Evolutionary conservation across 192 early-diverging fungal species (phyloP).

Genomic region (Podila epigama): DNA sequence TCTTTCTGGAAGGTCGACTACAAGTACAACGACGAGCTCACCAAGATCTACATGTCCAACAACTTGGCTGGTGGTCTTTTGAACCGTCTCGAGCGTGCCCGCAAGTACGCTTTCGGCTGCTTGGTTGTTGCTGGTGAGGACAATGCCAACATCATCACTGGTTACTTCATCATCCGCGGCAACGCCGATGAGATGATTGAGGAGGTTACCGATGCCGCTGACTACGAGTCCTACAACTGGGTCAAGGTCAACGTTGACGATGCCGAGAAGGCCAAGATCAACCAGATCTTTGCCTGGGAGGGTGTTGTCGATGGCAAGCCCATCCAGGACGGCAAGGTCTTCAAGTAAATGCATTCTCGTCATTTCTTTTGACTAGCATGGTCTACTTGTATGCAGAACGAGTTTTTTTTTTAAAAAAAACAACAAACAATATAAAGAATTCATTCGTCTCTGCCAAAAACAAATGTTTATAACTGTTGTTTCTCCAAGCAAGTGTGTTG

Average conservation of each 20-base stretch:
- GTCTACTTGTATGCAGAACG: no score
- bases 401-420: no score
- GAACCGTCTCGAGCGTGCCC: conserved; percentile 88
- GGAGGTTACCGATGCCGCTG: conserved; percentile 73
- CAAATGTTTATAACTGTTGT: no score
- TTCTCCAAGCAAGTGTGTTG: no score
- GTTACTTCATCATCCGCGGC: conserved; percentile 95
- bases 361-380: no score
- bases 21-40: conserved; percentile 96
- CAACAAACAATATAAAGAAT: no score
- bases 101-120: conserved; percentile 95
- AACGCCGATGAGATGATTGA: conserved; percentile 38
- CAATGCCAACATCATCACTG: conserved; percentile 88
- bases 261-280: conserved; percentile 45
- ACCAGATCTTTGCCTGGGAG: conserved; percentile 78
- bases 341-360: conserved; percentile 84
- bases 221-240: conserved; percentile 91
- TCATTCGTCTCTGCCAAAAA: no score
- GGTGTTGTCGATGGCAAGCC: conserved; percentile 74
- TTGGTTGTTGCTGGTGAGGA: conserved; percentile 84
- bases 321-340: conserved; percentile 87
- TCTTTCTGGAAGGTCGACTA: conserved; percentile 93
- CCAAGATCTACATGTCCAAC: conserved; percentile 88
- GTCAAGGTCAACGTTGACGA: conserved; percentile 77
- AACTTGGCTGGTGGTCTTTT: conserved; percentile 96